phyloP scores from a whole-genome alignment of 176 grass and related monocot species.

The maize (Zea mays) region Zm-B73-REFERENCE-NAM-5.0 NC_050104.1:136813501-136814000 shows the following conservation, averaged over 20 bases:
- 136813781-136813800: too few species aligned
- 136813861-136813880: neutral
- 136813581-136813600: conserved; percentile 38
- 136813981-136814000: too few species aligned
- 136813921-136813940: neutral
- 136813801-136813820: neutral
- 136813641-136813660: conserved; percentile 83
- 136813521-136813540: conserved; percentile 42
- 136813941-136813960: too few species aligned
- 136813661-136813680: conserved; percentile 69
- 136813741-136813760: conserved; percentile 46
- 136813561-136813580: conserved; percentile 43
- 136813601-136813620: conserved; percentile 20
- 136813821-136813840: conserved; percentile 1
- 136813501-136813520: conserved; percentile 28
- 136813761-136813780: conserved; percentile 24
- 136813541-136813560: conserved; percentile 26
- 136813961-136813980: too few species aligned
- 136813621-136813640: conserved; percentile 74
- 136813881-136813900: neutral
- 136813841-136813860: conserved; percentile 7
- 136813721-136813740: conserved; percentile 56
- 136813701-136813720: conserved; percentile 79
- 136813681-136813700: conserved; percentile 74
- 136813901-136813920: conserved; percentile 37